Evolutionary conservation across 768 basidiomycete genomes (phyloP), one percentile per base, ranked within the genome.

Genomic region (Mycena capillaripes): DNA sequence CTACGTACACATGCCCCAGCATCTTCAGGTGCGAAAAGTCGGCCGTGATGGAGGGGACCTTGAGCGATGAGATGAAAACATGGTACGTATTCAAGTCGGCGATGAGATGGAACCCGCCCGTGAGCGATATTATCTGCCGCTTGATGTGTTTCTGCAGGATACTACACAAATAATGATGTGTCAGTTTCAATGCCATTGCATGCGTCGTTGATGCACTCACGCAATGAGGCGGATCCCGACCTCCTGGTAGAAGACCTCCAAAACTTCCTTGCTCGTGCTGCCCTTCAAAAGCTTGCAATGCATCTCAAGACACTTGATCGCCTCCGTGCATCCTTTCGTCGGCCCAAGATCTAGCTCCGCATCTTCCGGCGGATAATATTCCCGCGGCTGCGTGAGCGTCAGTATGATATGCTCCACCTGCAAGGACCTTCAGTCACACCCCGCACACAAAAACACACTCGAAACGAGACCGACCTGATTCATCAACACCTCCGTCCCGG

Each of bases 191-290:
- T 1, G 55, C 42, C 17, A 61, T 19, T 4, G 27, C 34, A 64
- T 65, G n/a, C n/a, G 30, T 16, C 30, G 46, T n/a, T 21, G 44
- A 38, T 48, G 2, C 27, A 87, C 93, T 75, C 66, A 96, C 96
- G 87, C 90, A 75, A 95, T 91, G 12, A 97, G 80, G 42, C 98
- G 91, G 69, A 98, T 92, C 7, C 97, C 97, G 55, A 99, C 94
- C 82, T 99, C 98, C 82, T 97, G 95, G 80, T 98, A 96, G 81
- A 99, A 99, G 4, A 99, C 97, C 78, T 99, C 98, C 38, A 99
- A 84, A 4, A 99, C 97, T 76, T 99, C 97, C 80, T 95, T 94
- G 79, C 93, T 97, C 57, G 97, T 97, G 74, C 95, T 98, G 0
- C 97, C 97, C 73, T 93, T 94, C 59, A 99, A 83, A 57, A 99